Conservation (phyloP, 2,329 filamentous ascomycete species). For the Arthrobotrys megalospora region DNA sequence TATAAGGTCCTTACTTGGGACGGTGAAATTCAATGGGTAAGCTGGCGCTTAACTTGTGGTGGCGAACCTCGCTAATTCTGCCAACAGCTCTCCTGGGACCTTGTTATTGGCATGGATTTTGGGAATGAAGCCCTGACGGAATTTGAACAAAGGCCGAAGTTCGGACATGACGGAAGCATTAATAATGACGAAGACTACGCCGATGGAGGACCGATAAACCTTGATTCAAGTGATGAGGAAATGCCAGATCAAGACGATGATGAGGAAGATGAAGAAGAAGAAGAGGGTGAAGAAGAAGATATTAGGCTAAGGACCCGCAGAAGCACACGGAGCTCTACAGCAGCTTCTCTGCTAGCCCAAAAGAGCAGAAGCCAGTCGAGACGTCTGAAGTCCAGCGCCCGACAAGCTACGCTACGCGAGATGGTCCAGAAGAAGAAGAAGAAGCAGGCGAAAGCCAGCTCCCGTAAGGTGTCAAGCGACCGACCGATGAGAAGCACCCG, state of each 20-base stretch:
- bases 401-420: conserved; percentile 33
- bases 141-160: conserved; percentile 37
- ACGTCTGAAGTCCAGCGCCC: conserved; percentile 2
- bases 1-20: conserved; percentile 47
- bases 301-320: not conserved
- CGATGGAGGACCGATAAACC: conserved; percentile 1
- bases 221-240: conserved; percentile 37
- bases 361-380: conserved; percentile 9
- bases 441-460: not conserved
- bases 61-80: conserved; percentile 4
- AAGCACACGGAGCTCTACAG: conserved; percentile 36
- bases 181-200: conserved; percentile 30
- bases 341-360: not conserved
- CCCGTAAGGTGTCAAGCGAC: not conserved
- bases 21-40: conserved; percentile 48
- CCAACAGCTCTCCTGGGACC: conserved; percentile 47
- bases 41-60: not conserved
- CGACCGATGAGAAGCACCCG: conserved; percentile 38
- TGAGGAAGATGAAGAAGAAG: conserved; percentile 24
- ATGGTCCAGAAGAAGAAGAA: conserved; percentile 26
- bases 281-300: conserved; percentile 14
- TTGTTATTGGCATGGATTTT: conserved; percentile 49
- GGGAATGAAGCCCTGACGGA: conserved; percentile 40
- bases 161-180: conserved; percentile 13
- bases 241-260: conserved; percentile 20